Base-by-base conservation (phyloP, 1,139 yeast genomes). In the Suhomyces taliae region DNA sequence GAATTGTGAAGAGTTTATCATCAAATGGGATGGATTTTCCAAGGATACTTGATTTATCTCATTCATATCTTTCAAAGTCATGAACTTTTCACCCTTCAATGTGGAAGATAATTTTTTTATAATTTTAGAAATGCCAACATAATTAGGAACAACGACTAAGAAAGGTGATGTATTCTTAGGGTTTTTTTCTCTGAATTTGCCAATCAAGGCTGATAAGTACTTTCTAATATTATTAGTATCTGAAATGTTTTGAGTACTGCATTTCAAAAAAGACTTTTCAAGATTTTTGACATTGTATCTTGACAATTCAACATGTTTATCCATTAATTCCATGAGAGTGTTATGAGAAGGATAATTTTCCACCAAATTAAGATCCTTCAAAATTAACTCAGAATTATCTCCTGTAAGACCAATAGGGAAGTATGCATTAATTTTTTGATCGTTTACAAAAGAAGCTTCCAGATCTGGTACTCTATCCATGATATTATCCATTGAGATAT, bases 101-200 rank as follows among this genome's bases (percentile, higher is more conserved):
- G 40, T 43, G 29, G 37, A 15, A 9, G 27, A 14, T 11, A 49
- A 12, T 24, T 47, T 40, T 36, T 46, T 47, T 24, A 34, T 14
- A 4, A 49, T 31, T 27, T 36, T 41, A n/a, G 43, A 44, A 8
- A 46, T 31, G 26, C 48, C 43, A 12, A 50, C 35, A 39, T 43
- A 45, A 6, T 56, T 45, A 4, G 66, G 66, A 4, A 60, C 49
- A 6, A 61, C 52, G 14, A 61, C 40, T 19, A 60, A 42, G 27
- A 56, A 48, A 4, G 59, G 57, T 4, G 45, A 43, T 3, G 38
- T 27, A 34, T 53, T 51, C 3, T 40, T 35, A 8, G 49, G 51
- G 19, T 45, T 45, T 15, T 27, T 45, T 14, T 29, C 10, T 37
- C 48, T 45, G 41, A 54, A 49, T 27, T 32, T 27, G n/a, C 27